Evolutionary conservation across 2,329 filamentous ascomycete species (phyloP), one percentile per base, ranked within the genome.

Genomic region (Penicillium hordei): DNA sequence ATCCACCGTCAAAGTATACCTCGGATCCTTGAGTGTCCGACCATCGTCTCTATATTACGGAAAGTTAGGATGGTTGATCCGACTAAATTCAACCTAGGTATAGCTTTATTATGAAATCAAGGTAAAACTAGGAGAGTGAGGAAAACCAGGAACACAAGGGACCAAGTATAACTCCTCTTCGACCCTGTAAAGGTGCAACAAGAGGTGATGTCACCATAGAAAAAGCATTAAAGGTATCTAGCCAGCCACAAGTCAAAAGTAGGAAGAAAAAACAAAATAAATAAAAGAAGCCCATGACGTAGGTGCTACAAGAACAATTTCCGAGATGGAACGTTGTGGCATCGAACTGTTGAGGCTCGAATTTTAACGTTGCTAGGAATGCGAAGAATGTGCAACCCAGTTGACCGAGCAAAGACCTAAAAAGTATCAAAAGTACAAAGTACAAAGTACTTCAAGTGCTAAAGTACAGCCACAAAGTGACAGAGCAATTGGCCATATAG

Each of bases 301-400:
- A 52, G 42, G 15, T 25, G 29, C 12, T 34, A 25, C 12, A n/a
- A 52, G 31, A 27, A 60, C 57, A 60, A 59, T 59, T 46, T 45
- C 29, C 31, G 40, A 25, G 39, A 64, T 60, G 62, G 48, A 61
- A 63, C 58, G 53, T 59, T 52, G 42, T 44, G 19, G 5, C 2
- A 48, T 48, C 38, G 39, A 55, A 50, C 13, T 48, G 15, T 54
- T 54, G 52, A 52, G 54, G 54, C 54, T 56, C 31, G 48, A 50
- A 38, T 45, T 50, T 38, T 27, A 29, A 43, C 38, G 65, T 61
- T 60, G 53, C 61, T 59, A 60, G 48, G 60, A 62, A 62, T 67
- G 50, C 12, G 10, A 38, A 9, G 53, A 56, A 52, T 56, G 53
- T 38, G 31, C 9, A 9, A 40, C 40, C 27, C n/a, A 23, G 8